Conservation (phyloP, 2,329 filamentous ascomycete genomes). For the Emericellopsis atlantica region DNA sequence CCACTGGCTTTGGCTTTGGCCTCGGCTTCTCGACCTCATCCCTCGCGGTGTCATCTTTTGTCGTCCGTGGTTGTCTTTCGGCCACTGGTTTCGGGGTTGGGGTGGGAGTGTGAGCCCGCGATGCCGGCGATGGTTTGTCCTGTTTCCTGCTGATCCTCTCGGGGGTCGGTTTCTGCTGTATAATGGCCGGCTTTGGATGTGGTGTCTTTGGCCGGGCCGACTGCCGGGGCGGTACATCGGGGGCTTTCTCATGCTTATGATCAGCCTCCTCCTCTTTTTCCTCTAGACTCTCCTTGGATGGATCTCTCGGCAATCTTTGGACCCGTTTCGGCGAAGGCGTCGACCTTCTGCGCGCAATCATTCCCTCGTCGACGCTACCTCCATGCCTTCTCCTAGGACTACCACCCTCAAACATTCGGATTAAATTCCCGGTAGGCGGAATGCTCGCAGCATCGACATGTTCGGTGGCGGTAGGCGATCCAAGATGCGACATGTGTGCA, state of each 20-base stretch:
- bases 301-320: not conserved
- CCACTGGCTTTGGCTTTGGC: not conserved
- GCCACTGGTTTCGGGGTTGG: not conserved
- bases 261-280: not conserved
- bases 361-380: not conserved
- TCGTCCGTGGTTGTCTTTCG: not conserved
- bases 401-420: conserved; percentile 55
- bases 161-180: not conserved
- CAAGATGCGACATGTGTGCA: too few relatives aligned
- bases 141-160: not conserved
- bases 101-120: not conserved
- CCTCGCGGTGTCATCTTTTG: not conserved
- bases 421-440: conserved; percentile 49
- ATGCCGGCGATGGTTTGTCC: not conserved
- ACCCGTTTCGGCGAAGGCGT: not conserved
- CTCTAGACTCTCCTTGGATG: not conserved
- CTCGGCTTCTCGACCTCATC: not conserved
- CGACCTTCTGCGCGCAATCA: not conserved
- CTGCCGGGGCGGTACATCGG: not conserved
- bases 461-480: not conserved
- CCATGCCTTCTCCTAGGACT: conserved; percentile 2
- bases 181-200: too few relatives aligned
- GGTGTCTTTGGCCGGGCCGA: not conserved
- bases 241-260: not conserved
- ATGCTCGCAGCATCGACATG: conserved; percentile 41